Evolutionary conservation across 2,329 filamentous ascomycete species (phyloP), one percentile per base, ranked within the genome.

Genomic region (Colletotrichum chlorophyti): DNA sequence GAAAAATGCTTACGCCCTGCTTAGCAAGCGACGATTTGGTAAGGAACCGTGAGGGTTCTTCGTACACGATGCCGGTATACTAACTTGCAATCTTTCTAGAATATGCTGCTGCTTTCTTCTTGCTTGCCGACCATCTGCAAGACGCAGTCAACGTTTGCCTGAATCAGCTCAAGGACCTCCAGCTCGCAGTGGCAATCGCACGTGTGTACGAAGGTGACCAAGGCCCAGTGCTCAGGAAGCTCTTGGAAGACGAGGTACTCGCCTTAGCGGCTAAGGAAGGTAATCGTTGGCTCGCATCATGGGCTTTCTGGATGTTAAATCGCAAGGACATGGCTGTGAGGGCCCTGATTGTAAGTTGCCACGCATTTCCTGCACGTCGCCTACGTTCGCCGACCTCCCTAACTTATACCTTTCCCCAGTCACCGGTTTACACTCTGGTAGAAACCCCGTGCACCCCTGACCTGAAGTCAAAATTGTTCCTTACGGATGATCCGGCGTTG

Each of bases 71-170:
- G 19, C 5, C 15, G 19, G 24, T 17, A 34, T 40, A 47, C 69
- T 75, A 35, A 70, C 63, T 78, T 80, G 86, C 69, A 87, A 2
- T 17, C 49, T 52, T 14, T 7, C 23, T n/a, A 92, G 92, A 91
- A 74, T 99, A 99, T 69, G 93, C 95, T 3, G 95, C 94, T 1
- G 91, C 95, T 0, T 99, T 98, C 76, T 99, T 99, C 77, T 80
- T 99, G 6, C 81, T 99, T 2, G 96, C 91, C 2, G 93, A 93
- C 64, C 89, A 90, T 67, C 79, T 97, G 1, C 86, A 89, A 52
- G 93, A 96, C 70, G 94, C 95, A 1, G 89, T 95, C 49, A 90
- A 90, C 63, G 88, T 99, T 15, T 91, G 96, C 63, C 79, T 93
- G 12, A 93, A 91, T 61, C 93, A 97, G 69, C 81, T 98, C 32